Evolutionary conservation across 805 yeast species (phyloP), one percentile per base, ranked within the genome.

Genomic region (Cyberlindnera petersonii): DNA sequence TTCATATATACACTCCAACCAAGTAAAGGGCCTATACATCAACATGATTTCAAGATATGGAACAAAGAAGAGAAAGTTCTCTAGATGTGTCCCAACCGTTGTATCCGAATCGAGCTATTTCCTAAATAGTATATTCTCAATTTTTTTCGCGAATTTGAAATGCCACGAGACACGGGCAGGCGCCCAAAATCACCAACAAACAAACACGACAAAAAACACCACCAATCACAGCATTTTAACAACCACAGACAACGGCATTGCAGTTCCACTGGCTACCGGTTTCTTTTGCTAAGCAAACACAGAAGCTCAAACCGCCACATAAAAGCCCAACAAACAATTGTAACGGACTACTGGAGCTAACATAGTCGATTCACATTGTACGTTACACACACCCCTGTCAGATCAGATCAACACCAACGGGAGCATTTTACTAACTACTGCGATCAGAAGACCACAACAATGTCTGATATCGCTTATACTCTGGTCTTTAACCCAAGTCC

Each of bases 401-500:
- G 28, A 26, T 26, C 28, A 26, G 15, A 5, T 5, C 21, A 28
- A 13, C 35, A 32, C 14, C 24, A 28, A 28, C 31, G 16, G 9
- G 11, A 26, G 17, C 35, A 23, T 4, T 18, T 17, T 15, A 29
- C 19, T 15, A 31, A 20, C 33, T 21, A 24, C 20, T 13, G 9
- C 10, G 14, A 31, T n/a, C n/a, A n/a, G n/a, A n/a, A n/a, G n/a
- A n/a, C n/a, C n/a, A n/a, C n/a, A 19, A 24, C n/a, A n/a, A 55
- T 56, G 60, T 34, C 58, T 13, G 58, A 55, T 28, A 39, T 43
- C n/a, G 88, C 89, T 9, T 86, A 86, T 59, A 85, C 94, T 21
- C 69, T 87, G 65, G 81, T 87, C 40, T 82, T 76, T 61, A 91
- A 87, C 57, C 86, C 89, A 24, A 72, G 77, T 49, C 68, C 84